Base-by-base conservation (phyloP, 768 basidiomycete species). In the Sistotremastrum suecicum region DNA sequence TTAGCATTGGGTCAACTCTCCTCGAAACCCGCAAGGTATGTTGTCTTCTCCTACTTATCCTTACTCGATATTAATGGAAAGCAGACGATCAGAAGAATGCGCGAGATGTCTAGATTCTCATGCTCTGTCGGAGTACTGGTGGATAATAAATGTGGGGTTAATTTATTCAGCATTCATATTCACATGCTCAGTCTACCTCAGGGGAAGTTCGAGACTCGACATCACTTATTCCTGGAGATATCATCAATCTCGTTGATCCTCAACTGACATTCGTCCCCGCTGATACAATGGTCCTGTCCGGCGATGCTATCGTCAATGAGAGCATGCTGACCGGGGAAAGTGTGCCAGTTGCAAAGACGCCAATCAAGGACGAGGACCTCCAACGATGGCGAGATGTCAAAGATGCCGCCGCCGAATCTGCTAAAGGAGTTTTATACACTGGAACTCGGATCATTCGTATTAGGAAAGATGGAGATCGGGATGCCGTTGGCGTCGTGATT, bases 271-370 rank as follows among this genome's bases (percentile, higher is more conserved):
- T 80, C 33, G 70, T 99, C 52, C 95, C 95, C 3, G 85, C 88
- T 9, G 95, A 99, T 60, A 70, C 94, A 51, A 75, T 97, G 52
- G 71, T 99, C 5, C 76, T 99, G 31, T 87, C 89, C 2, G 95
- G 95, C 1, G 95, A 99, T 60, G 90, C 91, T 1, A 94, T 99
- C 48, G 83, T 98, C 43, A 98, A 98, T 60, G 95, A 99, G 65
- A 94, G 90, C 51, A 98, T 99, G 95, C 75, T 99, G 28, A 98
- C 95, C 0, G 95, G 95, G 8, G 95, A 99, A 64, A 95, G 91
- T 51, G 88, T 99, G 0, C 95, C 95, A 2, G 89, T 99, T 43
- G 86, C 86, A 59, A 99, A 99, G 60, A 63, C 75, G 12, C 83
- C 92, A 0, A 73, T 82, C 48, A 89, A 80, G 56, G 83, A 89